Evolutionary conservation across 1,139 yeast genomes (phyloP).

Genomic region (Arxiozyma telluris): DNA sequence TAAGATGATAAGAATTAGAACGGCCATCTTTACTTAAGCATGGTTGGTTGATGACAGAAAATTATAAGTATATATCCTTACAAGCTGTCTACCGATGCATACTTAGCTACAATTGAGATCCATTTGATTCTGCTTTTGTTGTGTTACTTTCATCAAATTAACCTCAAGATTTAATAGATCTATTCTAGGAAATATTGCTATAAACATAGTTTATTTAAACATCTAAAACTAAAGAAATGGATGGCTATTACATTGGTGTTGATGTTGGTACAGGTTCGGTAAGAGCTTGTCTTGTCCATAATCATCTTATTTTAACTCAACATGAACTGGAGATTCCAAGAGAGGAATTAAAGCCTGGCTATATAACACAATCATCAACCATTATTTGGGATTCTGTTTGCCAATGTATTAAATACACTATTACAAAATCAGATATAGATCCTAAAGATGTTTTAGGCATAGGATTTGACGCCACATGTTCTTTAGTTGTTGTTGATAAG

Average conservation of each 20-base stretch:
- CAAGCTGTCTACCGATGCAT: no score
- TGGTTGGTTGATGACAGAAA: not conserved
- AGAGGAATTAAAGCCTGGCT: conserved; percentile 61
- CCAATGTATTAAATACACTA: conserved; percentile 64
- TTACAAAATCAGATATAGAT: conserved; percentile 66
- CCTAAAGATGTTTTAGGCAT: conserved; percentile 65
- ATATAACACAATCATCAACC: conserved; percentile 77
- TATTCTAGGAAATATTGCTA: not conserved
- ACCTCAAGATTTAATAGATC: not conserved
- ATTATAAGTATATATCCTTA: no score
- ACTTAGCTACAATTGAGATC: not conserved
- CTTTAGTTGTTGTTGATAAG: conserved; percentile 72
- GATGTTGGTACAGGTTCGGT: conserved; percentile 98
- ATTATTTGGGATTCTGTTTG: conserved; percentile 91
- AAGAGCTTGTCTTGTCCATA: conserved; percentile 80
- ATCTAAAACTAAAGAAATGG: not conserved
- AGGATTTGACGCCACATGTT: conserved; percentile 97
- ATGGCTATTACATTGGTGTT: conserved; percentile 68
- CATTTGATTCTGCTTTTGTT: not conserved
- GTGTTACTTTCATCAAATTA: no score
- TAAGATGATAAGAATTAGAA: no score
- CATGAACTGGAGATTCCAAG: conserved; percentile 73
- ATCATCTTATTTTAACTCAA: conserved; percentile 73
- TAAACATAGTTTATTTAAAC: no score
- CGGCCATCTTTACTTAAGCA: not conserved